Evolutionary conservation across 768 basidiomycete species (phyloP), one percentile per base, ranked within the genome.

Genomic region (Termitomyces sp.): DNA sequence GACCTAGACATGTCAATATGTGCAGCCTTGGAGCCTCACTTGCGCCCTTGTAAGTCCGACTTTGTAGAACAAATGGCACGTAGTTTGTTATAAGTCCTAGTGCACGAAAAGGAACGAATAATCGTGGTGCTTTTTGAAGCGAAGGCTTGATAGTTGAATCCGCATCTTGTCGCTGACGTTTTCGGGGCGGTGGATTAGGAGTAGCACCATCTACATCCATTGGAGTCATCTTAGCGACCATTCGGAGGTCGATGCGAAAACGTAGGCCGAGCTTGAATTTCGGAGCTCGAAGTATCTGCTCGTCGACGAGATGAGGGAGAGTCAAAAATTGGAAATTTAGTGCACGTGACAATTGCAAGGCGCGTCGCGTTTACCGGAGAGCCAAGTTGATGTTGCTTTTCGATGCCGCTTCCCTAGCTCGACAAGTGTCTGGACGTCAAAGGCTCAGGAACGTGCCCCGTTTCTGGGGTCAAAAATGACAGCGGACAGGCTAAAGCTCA

Each of bases 31-130:
- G 94, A 3, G 89, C 91, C 20, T 88, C 88, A 1, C 90, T 83
- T 22, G 92, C 84, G 26, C 92, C 92, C 68, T 94, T 95, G 66
- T 86, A 79, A 0, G 90, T 85, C 54, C 92, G 83, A 2, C 88
- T 85, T 76, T 96, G 94, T 57, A 98, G 70, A 16, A 88, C 84
- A 68, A 96, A 92, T 10, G 95, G 94, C 26, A 95, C 80, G 73
- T 88, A 82, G 67, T 96, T 95, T 45, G 95, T 93, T 66, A 98
- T 82, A 57, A 94, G 82, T 28, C 97, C 96, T n/a, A 99, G 82
- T 7, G 94, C 94, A 58, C 97, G 83, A 68, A 98, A 99, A 3
- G 97, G 96, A 5, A 88, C 91, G 68, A 96, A 98, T 43, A 99
- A 73, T 45, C 79, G 76, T 0, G 75, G 76, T 64, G 76, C 75